Conservation (phyloP, 441 rosid species). For the Omphalea diandra region DNA sequence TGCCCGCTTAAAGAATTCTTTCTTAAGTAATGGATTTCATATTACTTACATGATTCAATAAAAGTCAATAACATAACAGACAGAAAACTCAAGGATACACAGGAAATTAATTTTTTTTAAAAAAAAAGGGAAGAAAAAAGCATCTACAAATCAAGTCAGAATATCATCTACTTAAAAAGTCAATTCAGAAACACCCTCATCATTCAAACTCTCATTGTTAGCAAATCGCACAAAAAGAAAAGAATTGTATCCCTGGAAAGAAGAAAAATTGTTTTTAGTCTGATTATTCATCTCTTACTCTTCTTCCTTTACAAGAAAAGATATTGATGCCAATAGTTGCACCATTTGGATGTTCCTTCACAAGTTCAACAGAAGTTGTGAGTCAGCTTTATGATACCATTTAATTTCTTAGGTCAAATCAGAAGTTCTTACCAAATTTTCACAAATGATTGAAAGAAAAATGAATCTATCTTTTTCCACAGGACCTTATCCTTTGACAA, state of each 20-base stretch:
- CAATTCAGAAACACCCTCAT: neutral
- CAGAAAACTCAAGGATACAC: too few relatives aligned
- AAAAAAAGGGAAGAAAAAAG: neutral
- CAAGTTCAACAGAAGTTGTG: neutral
- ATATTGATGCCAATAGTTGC: neutral
- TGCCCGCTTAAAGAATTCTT: neutral
- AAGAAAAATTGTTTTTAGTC: neutral
- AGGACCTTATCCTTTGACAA: neutral
- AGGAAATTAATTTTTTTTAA: too few relatives aligned
- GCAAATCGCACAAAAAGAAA: neutral
- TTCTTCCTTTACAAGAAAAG: neutral
- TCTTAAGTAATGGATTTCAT: neutral
- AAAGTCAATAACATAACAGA: neutral
- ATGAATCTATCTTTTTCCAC: neutral
- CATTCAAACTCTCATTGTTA: neutral
- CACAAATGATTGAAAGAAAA: neutral
- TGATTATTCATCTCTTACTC: neutral
- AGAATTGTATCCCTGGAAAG: neutral
- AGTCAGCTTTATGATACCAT: neutral
- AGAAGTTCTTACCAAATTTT: neutral
- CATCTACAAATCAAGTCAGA: neutral
- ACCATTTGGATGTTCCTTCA: neutral
- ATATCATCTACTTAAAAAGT: too few relatives aligned
- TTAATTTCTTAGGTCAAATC: neutral
- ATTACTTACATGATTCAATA: conserved; percentile 3